phyloP scores from a whole-genome alignment of 2,329 filamentous ascomycete species.

The Penicillium janthinellum region DNA sequence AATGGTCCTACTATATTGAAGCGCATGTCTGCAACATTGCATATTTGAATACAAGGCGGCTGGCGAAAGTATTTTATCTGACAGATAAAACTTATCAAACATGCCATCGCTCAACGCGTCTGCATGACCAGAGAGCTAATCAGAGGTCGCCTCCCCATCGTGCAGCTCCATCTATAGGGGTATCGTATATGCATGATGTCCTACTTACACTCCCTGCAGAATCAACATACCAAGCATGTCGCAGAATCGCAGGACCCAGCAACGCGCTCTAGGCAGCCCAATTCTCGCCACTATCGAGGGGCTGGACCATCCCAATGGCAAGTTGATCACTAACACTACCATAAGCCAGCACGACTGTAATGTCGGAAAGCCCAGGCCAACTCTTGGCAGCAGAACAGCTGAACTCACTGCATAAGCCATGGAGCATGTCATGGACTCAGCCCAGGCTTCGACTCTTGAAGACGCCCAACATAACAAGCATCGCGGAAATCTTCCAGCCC shows the following conservation, averaged over 20 bases:
- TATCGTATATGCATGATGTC: background rate
- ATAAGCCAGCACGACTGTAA: background rate
- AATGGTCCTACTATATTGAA: background rate
- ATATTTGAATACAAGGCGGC: background rate
- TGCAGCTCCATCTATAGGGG: background rate
- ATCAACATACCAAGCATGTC: constrained; percentile 18
- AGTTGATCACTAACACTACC: background rate
- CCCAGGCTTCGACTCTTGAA: no score
- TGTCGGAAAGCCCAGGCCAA: background rate
- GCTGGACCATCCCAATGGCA: background rate
- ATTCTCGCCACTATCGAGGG: constrained; percentile 21
- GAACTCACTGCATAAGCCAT: no score
- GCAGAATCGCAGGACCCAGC: constrained; percentile 10
- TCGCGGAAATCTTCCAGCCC: background rate
- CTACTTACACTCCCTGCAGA: constrained; percentile 7
- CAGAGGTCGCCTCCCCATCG: background rate
- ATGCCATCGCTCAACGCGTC: background rate
- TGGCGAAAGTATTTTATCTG: background rate
- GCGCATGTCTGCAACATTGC: background rate
- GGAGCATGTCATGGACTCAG: no score
- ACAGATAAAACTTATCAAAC: background rate
- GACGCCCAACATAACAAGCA: background rate
- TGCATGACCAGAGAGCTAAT: background rate
- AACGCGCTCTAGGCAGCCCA: constrained; percentile 8
- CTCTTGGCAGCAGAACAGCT: background rate